These are phyloP conservation scores for Debaryomyces psychrophilus DNA, from an alignment of 1,139 yeast species.

Conservation along the genomic window DNA sequence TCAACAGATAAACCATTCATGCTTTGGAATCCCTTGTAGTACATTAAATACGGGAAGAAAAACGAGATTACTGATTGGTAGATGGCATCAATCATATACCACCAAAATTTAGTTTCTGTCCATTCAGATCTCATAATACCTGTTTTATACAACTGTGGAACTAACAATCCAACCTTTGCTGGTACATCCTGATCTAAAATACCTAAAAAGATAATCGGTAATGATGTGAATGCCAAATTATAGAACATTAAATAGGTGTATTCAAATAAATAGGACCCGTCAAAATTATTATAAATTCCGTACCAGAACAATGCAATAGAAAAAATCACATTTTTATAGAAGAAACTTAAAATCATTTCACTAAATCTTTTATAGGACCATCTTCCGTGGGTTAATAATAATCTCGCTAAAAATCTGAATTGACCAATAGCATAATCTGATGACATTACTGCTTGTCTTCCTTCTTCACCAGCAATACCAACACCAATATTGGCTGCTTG, in stretches of 20 bases:
- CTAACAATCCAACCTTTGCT: slow-evolving; percentile 76
- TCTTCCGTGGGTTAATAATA: slow-evolving; percentile 89
- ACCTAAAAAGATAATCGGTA: slow-evolving; percentile 90
- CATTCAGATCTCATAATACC: slow-evolving; percentile 87
- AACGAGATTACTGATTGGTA: slow-evolving; percentile 86
- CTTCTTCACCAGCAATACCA: slow-evolving; percentile 98
- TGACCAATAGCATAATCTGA: slow-evolving; percentile 97
- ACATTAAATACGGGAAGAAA: slow-evolving; percentile 81
- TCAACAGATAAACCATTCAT: slow-evolving; percentile 68
- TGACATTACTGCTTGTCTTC: slow-evolving; percentile 97
- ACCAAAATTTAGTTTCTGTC: slow-evolving; percentile 76
- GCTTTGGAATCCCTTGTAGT: slow-evolving; percentile 58
- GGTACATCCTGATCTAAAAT: slow-evolving; percentile 91
- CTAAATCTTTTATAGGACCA: slow-evolving; percentile 93
- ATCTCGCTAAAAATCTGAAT: slow-evolving; percentile 77
- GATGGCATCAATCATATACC: slow-evolving; percentile 83
- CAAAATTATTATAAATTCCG: slow-evolving; percentile 82
- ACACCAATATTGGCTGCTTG: slow-evolving; percentile 99
- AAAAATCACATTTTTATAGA: slow-evolving; percentile 89
- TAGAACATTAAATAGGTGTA: slow-evolving; percentile 91
- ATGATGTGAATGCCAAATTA: slow-evolving; percentile 91
- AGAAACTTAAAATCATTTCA: slow-evolving; percentile 93
- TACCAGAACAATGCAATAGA: slow-evolving; percentile 91
- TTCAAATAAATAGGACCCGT: slow-evolving; percentile 90
- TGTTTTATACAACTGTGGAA: slow-evolving; percentile 86